Evolutionary conservation across 441 rosid genomes (phyloP), one percentile per base, ranked within the genome.

Genomic region (Aleurites moluccanus): DNA sequence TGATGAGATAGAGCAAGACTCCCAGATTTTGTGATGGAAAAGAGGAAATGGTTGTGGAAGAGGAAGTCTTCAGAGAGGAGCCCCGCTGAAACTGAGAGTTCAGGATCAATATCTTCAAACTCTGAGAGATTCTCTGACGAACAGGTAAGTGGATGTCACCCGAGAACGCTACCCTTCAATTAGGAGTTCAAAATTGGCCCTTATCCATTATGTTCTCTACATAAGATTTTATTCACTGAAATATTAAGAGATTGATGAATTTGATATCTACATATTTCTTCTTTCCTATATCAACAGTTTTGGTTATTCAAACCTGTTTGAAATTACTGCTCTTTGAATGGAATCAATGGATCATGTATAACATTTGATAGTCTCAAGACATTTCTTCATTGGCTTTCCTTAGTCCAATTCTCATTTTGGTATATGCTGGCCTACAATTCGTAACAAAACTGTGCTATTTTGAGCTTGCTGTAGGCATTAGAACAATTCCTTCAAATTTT

Each of bases 31-130:
- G 73, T 65, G 40, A 89, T 93, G 98, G 97, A 93, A 77, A 90
- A 91, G 83, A 80, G 84, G 23, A 88, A 87, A 76, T 90, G 94
- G 94, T 64, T 86, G 73, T 88, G 94, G 92, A 89, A 88, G 88
- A 86, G 82, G 82, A 90, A 80, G 69, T 73, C 90, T 69, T 89
- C 92, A 35, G 95, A 91, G 81, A 89, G 81, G 79, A 89, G 93
- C 84, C 83, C 88, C 4, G 88, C 91, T 53, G 93, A 89, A 85
- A 86, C 88, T 30, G 96, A 88, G 75, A 88, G 92, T 75, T 88
- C 89, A 0, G 92, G 84, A 42, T 90, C 95, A 2, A 70, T 86
- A 45, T 89, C 92, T 76, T 91, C 92, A 4, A 86, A 76, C 49
- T 85, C 93, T 10, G 95, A 91, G 83, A 91, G 88, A 78, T 88